Evolutionary conservation across 345 rosid species (phyloP).

Genomic region (Barbarea vulgaris): DNA sequence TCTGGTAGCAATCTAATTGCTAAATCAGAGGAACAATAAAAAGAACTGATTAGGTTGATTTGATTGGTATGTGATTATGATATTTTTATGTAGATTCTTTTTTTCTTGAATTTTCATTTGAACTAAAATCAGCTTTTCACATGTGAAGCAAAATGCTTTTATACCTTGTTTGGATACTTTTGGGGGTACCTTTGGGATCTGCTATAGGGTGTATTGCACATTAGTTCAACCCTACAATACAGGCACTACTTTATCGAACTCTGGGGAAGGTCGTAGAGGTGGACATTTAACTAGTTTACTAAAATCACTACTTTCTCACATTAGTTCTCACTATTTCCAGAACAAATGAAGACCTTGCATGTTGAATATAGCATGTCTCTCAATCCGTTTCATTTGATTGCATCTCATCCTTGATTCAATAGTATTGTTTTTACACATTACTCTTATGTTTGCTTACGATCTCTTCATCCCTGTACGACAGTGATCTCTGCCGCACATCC

Average conservation of each 20-base stretch:
- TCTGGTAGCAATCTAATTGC: not conserved
- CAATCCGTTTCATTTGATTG: conserved; percentile 1
- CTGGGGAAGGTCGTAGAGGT: not conserved
- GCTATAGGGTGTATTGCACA: not conserved
- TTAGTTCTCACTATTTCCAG: not conserved
- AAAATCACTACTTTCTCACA: not conserved
- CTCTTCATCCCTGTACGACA: conserved; percentile 3
- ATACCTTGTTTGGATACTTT: not conserved
- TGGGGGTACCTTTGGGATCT: not conserved
- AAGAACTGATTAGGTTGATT: not conserved
- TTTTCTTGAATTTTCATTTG: not conserved
- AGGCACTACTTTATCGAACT: not conserved
- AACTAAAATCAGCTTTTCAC: not conserved
- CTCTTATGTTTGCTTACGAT: not conserved
- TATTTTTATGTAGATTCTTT: not conserved
- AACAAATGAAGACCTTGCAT: not conserved
- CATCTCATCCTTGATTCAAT: not conserved
- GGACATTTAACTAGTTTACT: not conserved
- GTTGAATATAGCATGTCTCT: not conserved
- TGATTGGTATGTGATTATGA: not conserved
- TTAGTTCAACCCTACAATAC: not conserved
- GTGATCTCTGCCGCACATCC: conserved; percentile 62
- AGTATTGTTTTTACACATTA: not conserved
- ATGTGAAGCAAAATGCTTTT: not conserved
- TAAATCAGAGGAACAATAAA: not conserved